Conservation (phyloP, 2,329 filamentous ascomycete species). For the Tolypocladium ophioglossoides region DNA sequence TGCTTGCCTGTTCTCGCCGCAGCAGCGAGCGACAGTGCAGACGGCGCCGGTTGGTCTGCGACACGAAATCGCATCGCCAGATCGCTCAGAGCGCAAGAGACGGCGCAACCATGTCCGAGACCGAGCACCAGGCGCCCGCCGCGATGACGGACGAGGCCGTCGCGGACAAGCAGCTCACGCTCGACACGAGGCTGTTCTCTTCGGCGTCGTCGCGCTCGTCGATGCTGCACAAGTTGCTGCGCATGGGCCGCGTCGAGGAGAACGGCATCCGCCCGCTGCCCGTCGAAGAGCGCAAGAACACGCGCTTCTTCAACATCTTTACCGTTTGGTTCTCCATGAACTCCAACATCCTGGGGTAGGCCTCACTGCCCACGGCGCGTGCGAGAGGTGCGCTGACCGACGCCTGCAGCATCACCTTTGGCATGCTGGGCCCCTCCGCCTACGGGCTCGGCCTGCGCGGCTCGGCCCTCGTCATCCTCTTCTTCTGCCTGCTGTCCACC, state of each 20-base stretch:
- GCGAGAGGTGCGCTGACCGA: not conserved
- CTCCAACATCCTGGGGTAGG: constrained; percentile 34
- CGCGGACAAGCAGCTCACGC: not conserved
- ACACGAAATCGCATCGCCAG: too few relatives aligned
- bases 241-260: constrained; percentile 29
- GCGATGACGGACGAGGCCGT: not conserved
- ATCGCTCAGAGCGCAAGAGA: too few relatives aligned
- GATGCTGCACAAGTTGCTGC: constrained; percentile 20
- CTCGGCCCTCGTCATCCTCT: constrained; percentile 48
- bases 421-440: constrained; percentile 46
- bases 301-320: constrained; percentile 32
- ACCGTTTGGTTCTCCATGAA: constrained; percentile 40
- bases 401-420: constrained; percentile 43
- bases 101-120: not conserved
- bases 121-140: not conserved
- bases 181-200: not conserved
- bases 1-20: too few relatives aligned
- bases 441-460: constrained; percentile 47
- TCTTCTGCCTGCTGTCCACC: constrained; percentile 48
- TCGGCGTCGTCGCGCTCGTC: constrained; percentile 7
- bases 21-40: too few relatives aligned
- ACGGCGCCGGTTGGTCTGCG: too few relatives aligned
- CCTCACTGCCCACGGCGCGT: too few relatives aligned
- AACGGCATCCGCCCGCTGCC: constrained; percentile 33
- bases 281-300: constrained; percentile 27